A percentile compares a stretch with the other conserved stretches of the same genome.
Evolutionary conservation across 164 flowering plant species (phyloP).

Genomic region (Houttuynia cordata): DNA sequence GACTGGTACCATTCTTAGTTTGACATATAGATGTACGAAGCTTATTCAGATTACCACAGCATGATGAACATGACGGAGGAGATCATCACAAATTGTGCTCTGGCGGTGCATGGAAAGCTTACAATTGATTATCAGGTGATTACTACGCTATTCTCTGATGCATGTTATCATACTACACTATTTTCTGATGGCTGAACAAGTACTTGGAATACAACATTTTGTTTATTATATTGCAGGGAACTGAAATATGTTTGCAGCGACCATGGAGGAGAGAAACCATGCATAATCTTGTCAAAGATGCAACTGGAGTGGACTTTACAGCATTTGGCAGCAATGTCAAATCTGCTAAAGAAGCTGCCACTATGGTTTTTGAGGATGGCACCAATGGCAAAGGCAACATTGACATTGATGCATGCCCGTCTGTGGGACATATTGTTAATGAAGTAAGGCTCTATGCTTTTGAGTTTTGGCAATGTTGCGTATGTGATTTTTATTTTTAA

Average conservation of each 20-base stretch:
- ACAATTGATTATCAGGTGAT: conserved; percentile 80
- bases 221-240: conserved; percentile 39
- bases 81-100: conserved; percentile 71
- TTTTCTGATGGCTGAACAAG: not conserved
- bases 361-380: conserved; percentile 24
- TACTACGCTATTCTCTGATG: too few relatives aligned
- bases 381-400: conserved; percentile 31
- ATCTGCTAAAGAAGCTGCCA: conserved; percentile 52
- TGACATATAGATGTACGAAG: conserved; percentile 81
- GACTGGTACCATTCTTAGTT: conserved; percentile 19
- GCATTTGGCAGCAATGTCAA: conserved; percentile 50
- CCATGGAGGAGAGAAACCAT: conserved; percentile 99
- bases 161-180: too few relatives aligned
- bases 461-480: not conserved
- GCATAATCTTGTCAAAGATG: conserved; percentile 96
- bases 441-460: conserved; percentile 38
- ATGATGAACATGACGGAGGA: conserved; percentile 97
- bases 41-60: conserved; percentile 89
- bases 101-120: conserved; percentile 81
- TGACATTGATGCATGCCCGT: conserved; percentile 52
- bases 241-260: conserved; percentile 60
- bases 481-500: not conserved
- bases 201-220: not conserved
- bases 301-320: conserved; percentile 64
- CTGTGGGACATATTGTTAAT: conserved; percentile 80